Evolutionary conservation across 768 basidiomycete species (phyloP).

Genomic region (Rhodotorula babjevae): DNA sequence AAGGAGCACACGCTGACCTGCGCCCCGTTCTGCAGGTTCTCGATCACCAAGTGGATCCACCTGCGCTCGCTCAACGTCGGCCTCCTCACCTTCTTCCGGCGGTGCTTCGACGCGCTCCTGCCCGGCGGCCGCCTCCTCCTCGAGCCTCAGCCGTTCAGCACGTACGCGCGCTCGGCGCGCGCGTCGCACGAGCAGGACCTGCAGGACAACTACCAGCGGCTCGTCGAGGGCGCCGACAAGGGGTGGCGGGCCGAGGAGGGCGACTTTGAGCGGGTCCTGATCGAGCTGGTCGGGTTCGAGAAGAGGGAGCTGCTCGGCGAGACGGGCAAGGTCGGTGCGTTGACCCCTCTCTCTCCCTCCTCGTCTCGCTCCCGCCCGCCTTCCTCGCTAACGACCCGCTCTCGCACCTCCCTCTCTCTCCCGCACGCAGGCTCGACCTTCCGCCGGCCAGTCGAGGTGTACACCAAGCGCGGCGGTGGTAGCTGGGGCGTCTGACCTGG

Average conservation of each 20-base stretch:
- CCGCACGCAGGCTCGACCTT: slow-evolving; percentile 52
- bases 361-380: no score
- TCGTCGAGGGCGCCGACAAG: slow-evolving; percentile 59
- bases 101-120: slow-evolving; percentile 58
- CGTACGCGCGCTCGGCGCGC: slow-evolving; percentile 70
- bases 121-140: slow-evolving; percentile 63
- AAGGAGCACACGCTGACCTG: not conserved
- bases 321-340: slow-evolving; percentile 55
- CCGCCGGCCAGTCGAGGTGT: slow-evolving; percentile 61
- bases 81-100: slow-evolving; percentile 62
- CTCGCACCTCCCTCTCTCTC: no score
- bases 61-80: slow-evolving; percentile 73
- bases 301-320: slow-evolving; percentile 49
- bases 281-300: slow-evolving; percentile 63
- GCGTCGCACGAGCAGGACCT: slow-evolving; percentile 47
- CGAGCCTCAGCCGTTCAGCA: slow-evolving; percentile 80
- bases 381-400: not conserved
- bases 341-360: slow-evolving; percentile 46
- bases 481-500: not conserved
- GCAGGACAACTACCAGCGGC: slow-evolving; percentile 57
- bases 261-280: slow-evolving; percentile 55
- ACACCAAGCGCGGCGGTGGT: slow-evolving; percentile 50
- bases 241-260: slow-evolving; percentile 36
- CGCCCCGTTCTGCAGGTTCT: slow-evolving; percentile 57
- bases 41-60: slow-evolving; percentile 89